Evolutionary conservation across 2,329 filamentous ascomycete species (phyloP).

Genomic region (Colletotrichum lupini): DNA sequence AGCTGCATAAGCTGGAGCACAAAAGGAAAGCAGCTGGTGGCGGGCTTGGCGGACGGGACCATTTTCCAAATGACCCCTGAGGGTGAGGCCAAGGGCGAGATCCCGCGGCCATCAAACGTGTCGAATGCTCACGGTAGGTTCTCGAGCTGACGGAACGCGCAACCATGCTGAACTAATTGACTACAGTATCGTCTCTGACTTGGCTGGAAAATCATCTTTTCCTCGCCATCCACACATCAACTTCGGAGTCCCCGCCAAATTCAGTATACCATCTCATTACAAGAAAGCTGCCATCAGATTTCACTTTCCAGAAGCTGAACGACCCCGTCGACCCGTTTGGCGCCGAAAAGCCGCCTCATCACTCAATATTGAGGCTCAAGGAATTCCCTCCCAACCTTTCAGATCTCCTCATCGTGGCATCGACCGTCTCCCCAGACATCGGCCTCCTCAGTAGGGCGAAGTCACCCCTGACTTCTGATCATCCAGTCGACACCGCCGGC

Average conservation of each 20-base stretch:
- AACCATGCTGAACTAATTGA: conserved; percentile 41
- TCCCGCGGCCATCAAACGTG: conserved; percentile 80
- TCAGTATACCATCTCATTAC: conserved; percentile 86
- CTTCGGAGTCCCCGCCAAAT: conserved; percentile 65
- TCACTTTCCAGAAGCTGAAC: conserved; percentile 78
- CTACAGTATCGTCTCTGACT: conserved; percentile 77
- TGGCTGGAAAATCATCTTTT: conserved; percentile 94
- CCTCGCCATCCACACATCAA: conserved; percentile 80
- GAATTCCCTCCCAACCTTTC: conserved; percentile 84
- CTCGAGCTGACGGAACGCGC: background rate
- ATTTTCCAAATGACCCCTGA: conserved; percentile 86
- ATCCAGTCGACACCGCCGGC: conserved; percentile 69
- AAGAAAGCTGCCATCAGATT: conserved; percentile 68
- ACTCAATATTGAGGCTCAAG: conserved; percentile 80
- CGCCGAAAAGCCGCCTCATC: conserved; percentile 74
- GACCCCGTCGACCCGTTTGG: conserved; percentile 82
- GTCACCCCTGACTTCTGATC: conserved; percentile 70
- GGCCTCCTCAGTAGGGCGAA: conserved; percentile 82
- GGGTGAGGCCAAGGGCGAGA: conserved; percentile 79
- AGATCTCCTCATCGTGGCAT: conserved; percentile 84
- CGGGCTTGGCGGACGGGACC: conserved; percentile 83
- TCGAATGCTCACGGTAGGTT: conserved; percentile 74
- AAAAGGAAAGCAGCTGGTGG: conserved; percentile 91
- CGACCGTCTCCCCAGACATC: conserved; percentile 82
- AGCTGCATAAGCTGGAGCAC: conserved; percentile 92